Evolutionary conservation across 768 basidiomycete species (phyloP), one percentile per base, ranked within the genome.

Genomic region (Chiua virens): DNA sequence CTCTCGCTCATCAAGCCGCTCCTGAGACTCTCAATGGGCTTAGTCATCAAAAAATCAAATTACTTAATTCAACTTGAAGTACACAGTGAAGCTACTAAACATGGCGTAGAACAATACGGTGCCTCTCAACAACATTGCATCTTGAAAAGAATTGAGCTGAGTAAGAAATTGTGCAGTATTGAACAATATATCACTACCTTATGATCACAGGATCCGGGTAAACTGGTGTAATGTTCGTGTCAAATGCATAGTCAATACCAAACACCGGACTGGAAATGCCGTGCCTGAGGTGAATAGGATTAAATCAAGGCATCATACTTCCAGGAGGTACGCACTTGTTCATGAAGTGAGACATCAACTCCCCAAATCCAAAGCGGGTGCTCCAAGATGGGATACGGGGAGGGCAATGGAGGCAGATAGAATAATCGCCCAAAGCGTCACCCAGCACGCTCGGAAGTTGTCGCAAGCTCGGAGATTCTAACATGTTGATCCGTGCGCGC

Each of bases 321-420:
- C 23, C 27, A 32, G 13, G 25, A 17, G 17, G 23, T 39, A 65
- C 62, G 18, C 17, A 65, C 64, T 30, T 47, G 17, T 54, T 39
- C 30, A 54, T 49, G 39, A 67, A 55, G 22, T 65, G 64, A 48
- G 15, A 25, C 17, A 57, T 21, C 38, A 65, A 22, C 41, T 53
- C 52, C n/a, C 20, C 36, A 2, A 40, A 41, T 13, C 65, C 60
- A 27, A 59, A 55, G 8, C 50, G 55, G 22, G 65, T 56, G 27
- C 45, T 51, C 65, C 66, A 66, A 28, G 63, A 68, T 28, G 63
- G 63, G 40, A 66, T 56, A 15, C 61, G 55, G 42, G 60, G 58
- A 45, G 66, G 65, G 36, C 66, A 66, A 23, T 44, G 53, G 42
- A 63, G 60, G 37, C 65, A 66, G 41, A 55, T 25, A 30, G 61